Percentiles rank a stretch among this genome's conserved stretches.
Evolutionary conservation across 2,329 filamentous ascomycete genomes (phyloP).

Genomic region (Trichothecium sympodiale): DNA sequence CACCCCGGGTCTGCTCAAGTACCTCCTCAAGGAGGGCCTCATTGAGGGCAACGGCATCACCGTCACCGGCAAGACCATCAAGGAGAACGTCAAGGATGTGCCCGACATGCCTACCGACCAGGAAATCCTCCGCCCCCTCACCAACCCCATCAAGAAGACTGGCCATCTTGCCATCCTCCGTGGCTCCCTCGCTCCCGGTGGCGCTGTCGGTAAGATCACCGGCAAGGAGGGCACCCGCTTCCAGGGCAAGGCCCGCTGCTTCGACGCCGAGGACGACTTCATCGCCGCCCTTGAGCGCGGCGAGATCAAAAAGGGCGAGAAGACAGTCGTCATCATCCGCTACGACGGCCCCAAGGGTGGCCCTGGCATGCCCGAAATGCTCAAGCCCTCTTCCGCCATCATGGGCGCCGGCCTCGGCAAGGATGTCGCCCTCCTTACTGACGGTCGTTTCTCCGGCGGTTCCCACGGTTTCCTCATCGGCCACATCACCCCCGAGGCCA

Average conservation of each 20-base stretch:
- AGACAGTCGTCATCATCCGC: constrained; percentile 75
- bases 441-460: constrained; percentile 81
- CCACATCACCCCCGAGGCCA: constrained; percentile 85
- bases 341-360: constrained; percentile 93
- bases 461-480: constrained; percentile 90
- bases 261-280: constrained; percentile 73
- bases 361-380: constrained; percentile 91
- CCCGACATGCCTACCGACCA: constrained; percentile 67
- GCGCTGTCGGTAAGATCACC: constrained; percentile 87
- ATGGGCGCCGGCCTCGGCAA: constrained; percentile 75
- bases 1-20: constrained; percentile 77
- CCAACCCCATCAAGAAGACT: constrained; percentile 75
- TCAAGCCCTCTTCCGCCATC: constrained; percentile 78
- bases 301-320: constrained; percentile 72
- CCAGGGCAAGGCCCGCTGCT: constrained; percentile 69
- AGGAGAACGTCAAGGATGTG: constrained; percentile 70
- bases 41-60: constrained; percentile 73
- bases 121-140: constrained; percentile 68
- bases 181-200: constrained; percentile 75
- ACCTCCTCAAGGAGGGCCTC: constrained; percentile 72
- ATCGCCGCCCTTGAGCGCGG: constrained; percentile 67
- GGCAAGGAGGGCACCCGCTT: constrained; percentile 86
- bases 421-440: constrained; percentile 85
- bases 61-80: constrained; percentile 81
- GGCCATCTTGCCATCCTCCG: constrained; percentile 84